These are phyloP conservation scores for Cymodocea nodosa DNA, from an alignment of 116 monocot species.

Conservation along the genomic window DNA sequence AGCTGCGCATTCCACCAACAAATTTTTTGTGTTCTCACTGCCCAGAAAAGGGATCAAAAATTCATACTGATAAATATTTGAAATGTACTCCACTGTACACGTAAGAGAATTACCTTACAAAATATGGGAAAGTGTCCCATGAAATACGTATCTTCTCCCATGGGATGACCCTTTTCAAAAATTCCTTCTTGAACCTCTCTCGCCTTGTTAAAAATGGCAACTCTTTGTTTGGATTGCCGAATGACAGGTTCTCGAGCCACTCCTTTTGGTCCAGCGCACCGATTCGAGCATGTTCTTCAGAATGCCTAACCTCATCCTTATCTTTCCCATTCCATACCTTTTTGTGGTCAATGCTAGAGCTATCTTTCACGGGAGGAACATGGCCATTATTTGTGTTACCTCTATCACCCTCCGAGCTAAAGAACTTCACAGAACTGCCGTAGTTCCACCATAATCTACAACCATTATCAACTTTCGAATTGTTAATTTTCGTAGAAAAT, in stretches of 20 bases:
- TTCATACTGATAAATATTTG: background rate
- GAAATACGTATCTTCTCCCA: slow-evolving; percentile 78
- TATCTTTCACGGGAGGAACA: slow-evolving; percentile 40
- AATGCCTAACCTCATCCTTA: slow-evolving; percentile 13
- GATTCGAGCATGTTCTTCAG: slow-evolving; percentile 55
- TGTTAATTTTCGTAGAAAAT: background rate
- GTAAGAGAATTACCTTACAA: slow-evolving; percentile 34
- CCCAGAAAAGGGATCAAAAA: background rate
- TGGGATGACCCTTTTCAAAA: slow-evolving; percentile 57
- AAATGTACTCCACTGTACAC: background rate
- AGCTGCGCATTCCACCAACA: slow-evolving; percentile 71
- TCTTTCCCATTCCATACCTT: slow-evolving; percentile 19
- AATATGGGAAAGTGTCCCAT: slow-evolving; percentile 73
- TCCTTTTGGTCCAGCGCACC: slow-evolving; percentile 82
- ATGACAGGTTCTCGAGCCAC: slow-evolving; percentile 56
- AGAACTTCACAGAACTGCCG: slow-evolving; percentile 21
- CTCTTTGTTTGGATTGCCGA: slow-evolving; percentile 46
- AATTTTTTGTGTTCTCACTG: slow-evolving; percentile 56
- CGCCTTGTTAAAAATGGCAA: slow-evolving; percentile 70
- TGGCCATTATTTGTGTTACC: slow-evolving; percentile 51
- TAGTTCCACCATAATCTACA: background rate
- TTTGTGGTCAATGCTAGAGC: slow-evolving; percentile 6
- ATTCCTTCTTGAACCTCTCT: slow-evolving; percentile 71
- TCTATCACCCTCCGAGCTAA: slow-evolving; percentile 65
- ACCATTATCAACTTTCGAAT: background rate